Percentiles rank a stretch among this genome's conserved stretches.
Evolutionary conservation across 139 green algal genomes (phyloP).

Genomic region (Chlorella sp.): DNA sequence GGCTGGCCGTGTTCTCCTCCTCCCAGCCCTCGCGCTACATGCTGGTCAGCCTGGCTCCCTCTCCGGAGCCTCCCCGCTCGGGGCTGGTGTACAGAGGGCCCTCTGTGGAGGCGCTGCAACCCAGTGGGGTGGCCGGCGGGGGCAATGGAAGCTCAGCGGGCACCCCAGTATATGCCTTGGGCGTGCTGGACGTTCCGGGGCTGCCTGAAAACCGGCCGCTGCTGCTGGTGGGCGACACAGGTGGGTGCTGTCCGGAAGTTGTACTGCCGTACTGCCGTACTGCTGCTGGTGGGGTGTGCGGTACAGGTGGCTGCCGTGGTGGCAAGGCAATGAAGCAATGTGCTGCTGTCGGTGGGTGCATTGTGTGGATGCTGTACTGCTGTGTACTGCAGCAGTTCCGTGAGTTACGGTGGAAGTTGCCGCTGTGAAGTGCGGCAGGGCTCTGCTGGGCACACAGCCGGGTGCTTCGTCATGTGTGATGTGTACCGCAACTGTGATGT

Average conservation of each 20-base stretch:
- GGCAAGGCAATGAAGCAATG: no score
- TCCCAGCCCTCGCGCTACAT: background rate
- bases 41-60: background rate
- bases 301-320: no score
- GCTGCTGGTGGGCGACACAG: conserved; percentile 46
- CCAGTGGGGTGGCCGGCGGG: background rate
- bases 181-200: conserved; percentile 47
- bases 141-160: background rate
- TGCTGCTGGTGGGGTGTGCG: no score
- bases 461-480: background rate
- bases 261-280: no score
- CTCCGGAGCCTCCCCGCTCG: no score
- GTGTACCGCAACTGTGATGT: no score
- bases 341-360: no score
- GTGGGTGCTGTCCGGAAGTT: no score
- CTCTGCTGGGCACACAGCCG: background rate
- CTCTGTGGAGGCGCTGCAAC: conserved; percentile 6
- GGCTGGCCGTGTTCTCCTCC: conserved; percentile 13
- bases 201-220: conserved; percentile 45
- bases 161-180: background rate
- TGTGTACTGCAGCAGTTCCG: no score
- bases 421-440: background rate
- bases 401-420: no score
- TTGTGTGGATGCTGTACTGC: no score
- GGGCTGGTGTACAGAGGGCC: conserved; percentile 1